A percentile compares a stretch with the other conserved stretches of the same genome.
phyloP scores from a whole-genome alignment of 2,329 filamentous ascomycete genomes.

The Diaporthe eres region DNA sequence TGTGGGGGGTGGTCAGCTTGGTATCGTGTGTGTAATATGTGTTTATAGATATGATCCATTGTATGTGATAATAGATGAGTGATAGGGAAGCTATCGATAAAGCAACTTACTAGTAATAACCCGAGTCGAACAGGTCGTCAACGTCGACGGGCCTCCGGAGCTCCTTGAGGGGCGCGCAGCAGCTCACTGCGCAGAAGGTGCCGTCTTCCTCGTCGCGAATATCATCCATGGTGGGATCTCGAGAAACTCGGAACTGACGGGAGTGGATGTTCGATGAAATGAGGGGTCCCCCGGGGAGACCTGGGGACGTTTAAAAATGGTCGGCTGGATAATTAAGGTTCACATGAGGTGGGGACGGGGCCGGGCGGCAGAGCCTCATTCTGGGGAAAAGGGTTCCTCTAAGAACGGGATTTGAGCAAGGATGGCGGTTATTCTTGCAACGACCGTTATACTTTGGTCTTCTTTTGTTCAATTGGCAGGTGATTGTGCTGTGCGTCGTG shows the following conservation, averaged over 20 bases:
- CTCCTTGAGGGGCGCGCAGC: conserved; percentile 56
- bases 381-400: not conserved
- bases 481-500: conserved; percentile 15
- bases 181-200: conserved; percentile 47
- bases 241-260: too few relatives aligned
- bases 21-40: not conserved
- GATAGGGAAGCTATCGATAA: not conserved
- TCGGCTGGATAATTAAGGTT: conserved; percentile 27
- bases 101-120: conserved; percentile 43
- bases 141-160: conserved; percentile 61
- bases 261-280: too few relatives aligned
- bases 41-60: not conserved
- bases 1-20: not conserved
- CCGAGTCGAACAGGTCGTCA: conserved; percentile 48
- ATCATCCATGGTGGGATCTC: conserved; percentile 23
- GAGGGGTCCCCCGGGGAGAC: not conserved
- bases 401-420: not conserved
- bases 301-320: not conserved
- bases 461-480: not conserved
- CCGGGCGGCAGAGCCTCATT: conserved; percentile 25
- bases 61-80: not conserved
- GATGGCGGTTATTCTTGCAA: not conserved
- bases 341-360: conserved; percentile 19
- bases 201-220: conserved; percentile 55
- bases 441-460: too few relatives aligned